Conservation (phyloP, 345 rosid species). For the Odontarrhena argentea region DNA sequence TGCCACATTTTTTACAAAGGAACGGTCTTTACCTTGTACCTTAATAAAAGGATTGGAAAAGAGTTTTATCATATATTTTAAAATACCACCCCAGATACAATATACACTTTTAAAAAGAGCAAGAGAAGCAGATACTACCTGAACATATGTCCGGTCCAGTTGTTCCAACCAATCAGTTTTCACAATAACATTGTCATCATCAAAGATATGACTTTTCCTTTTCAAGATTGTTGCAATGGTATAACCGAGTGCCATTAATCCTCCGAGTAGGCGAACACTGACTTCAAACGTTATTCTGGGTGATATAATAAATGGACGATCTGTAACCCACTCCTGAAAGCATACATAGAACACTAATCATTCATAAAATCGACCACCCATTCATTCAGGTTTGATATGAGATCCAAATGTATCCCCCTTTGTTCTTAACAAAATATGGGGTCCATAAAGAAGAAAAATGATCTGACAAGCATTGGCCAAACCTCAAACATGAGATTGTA, state of each 20-base stretch:
- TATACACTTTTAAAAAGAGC: constrained; percentile 2
- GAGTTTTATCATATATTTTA: background rate
- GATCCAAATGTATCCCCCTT: background rate
- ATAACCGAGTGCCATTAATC: constrained; percentile 96
- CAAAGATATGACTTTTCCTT: constrained; percentile 89
- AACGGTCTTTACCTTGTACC: constrained; percentile 99
- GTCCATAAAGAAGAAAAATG: constrained; percentile 17
- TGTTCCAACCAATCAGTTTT: constrained; percentile 98
- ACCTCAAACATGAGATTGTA: constrained; percentile 99
- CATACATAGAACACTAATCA: constrained; percentile 7
- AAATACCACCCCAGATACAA: background rate
- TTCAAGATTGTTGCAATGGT: constrained; percentile 91
- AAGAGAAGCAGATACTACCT: constrained; percentile 54
- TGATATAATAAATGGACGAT: constrained; percentile 92
- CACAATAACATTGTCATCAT: constrained; percentile 67
- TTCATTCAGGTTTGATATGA: constrained; percentile 9
- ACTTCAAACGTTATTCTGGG: constrained; percentile 98
- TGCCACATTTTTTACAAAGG: constrained; percentile 62
- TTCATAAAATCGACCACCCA: constrained; percentile 6
- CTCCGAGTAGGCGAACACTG: constrained; percentile 93
- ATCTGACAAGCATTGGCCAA: constrained; percentile 35
- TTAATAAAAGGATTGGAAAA: constrained; percentile 37
- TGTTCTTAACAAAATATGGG: constrained; percentile 13
- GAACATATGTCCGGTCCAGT: constrained; percentile 84
- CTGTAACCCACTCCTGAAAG: constrained; percentile 98